Base-by-base conservation (phyloP, 148 eudicot genomes). In the Fagopyrum tataricum region DNA sequence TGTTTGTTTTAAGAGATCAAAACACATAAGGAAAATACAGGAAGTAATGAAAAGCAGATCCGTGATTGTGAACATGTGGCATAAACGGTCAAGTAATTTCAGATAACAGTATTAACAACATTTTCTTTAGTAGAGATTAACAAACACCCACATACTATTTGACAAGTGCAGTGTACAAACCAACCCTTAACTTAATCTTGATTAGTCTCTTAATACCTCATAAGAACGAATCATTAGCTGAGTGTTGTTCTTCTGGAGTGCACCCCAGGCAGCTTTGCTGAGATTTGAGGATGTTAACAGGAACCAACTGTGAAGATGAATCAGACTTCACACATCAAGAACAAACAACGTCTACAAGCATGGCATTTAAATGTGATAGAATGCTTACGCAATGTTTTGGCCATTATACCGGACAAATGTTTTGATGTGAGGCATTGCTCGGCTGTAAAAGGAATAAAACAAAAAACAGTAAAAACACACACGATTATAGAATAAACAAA, bases 201-300 rank as follows among this genome's bases (percentile, higher is more conserved):
- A 39, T 39, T 4, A 42, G 8, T 13, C 62, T 40, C 40, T 7
- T 23, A 18, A 76, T 81, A 95, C 98, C 98, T 95, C 98, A 62
- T 95, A 95, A 14, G 98, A 95, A 69, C 98, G 97, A 71, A 95
- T 86, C 98, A 95, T 95, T 76, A 95, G 72, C 87, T 95, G 96
- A 72, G 97, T 79, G 78, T 83, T 88, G 67, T 89, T 90, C 77
- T 95, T 95, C 76, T 95, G 98, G 55, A 95, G 97, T 15, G 97
- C 87, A 69, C 98, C 98, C 97, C 98, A 95, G 26, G 98, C 97
- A 78, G 98, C 98, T 86, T 95, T 95, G 84, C 98, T 95, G 78
- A 91, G 93, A 78, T 95, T 95, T 77, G 98, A 43, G 24, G 98
- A 95, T 67, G 97, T 91, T 53, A 95, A 88, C 86, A 95, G 77